These are phyloP conservation scores for Alternaria postmessia DNA, from an alignment of 2,329 filamentous ascomycete species.

Conservation along the genomic window DNA sequence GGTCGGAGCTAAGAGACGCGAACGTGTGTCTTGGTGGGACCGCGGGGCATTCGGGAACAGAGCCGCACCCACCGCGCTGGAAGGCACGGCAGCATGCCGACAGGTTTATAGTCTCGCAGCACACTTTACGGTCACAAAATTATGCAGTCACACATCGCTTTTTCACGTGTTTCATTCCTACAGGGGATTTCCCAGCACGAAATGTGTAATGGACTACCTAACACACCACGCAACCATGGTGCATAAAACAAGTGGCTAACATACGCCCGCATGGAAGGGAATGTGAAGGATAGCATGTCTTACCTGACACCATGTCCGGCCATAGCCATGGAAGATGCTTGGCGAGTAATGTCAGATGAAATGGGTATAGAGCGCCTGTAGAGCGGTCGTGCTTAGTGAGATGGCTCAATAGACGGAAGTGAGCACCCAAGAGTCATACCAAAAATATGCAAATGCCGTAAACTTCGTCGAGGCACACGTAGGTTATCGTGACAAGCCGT, in stretches of 20 bases:
- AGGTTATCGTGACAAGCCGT: neutral
- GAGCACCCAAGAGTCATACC: conserved; percentile 33
- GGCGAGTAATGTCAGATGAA: conserved; percentile 7
- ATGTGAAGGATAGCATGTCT: neutral
- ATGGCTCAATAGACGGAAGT: conserved; percentile 16
- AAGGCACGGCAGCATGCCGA: neutral
- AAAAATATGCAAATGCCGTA: conserved; percentile 27
- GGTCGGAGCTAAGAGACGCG: conserved; percentile 33
- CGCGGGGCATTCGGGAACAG: conserved; percentile 17
- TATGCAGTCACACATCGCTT: neutral
- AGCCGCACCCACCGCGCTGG: conserved; percentile 2
- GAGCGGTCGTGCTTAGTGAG: conserved; percentile 33
- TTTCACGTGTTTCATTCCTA: neutral
- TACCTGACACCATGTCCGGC: conserved; percentile 16
- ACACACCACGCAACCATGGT: neutral
- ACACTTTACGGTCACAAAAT: neutral
- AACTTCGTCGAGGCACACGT: conserved; percentile 25
- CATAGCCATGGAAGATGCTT: neutral
- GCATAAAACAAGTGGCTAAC: neutral
- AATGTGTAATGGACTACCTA: neutral
- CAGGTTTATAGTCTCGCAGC: neutral
- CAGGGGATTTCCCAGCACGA: no score
- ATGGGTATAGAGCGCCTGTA: conserved; percentile 41
- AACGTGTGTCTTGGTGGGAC: conserved; percentile 21
- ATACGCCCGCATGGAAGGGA: conserved; percentile 6